Evolutionary conservation across 129 eudicot species (phyloP), one percentile per base, ranked within the genome.

Genomic region (Escallonia rubra): DNA sequence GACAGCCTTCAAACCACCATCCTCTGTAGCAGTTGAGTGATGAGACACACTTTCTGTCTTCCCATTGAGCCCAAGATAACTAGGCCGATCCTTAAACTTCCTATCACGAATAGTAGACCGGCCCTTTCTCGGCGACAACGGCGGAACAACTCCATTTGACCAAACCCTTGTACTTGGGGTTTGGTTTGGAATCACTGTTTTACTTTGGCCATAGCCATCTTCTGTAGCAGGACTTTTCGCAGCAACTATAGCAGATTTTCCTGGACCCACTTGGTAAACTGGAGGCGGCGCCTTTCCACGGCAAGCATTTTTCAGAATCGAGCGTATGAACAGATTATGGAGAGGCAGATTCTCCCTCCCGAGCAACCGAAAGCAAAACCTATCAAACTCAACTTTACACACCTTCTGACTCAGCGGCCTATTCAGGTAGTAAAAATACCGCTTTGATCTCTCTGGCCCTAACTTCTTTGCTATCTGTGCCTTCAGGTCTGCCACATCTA

Each of bases 331-430:
- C 11, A 49, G 59, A 66, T 66, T 66, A 40, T 66, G 70, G 45
- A 66, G 39, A n/a, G 70, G 70, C 10, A 66, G 14, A 51, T 66
- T 66, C 44, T 66, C 70, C 40, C 55, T 66, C 42, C 70, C 70
- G 38, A 66, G 16, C 2, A 66, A 5, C 70, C 39, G 70, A 16
- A 49, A 5, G 46, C 70, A 49, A 15, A 66, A 14, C 70, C 54
- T 49, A 66, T 66, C 54, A 40, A 66, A 66, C 45, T 66, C 59
- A 48, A 51, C 44, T 54, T 66, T 66, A 9, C 34, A 1, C 16
- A 66, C 4, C 59, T 51, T 66, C 23, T n/a, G 40, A 66, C 42
- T 66, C 47, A 66, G 7, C 10, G 49, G 52, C 44, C 59, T 66
- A 66, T 49, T 51, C 55, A 66, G 34, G 23, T 49, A 66, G 38